Percentiles rank a stretch among this genome's conserved stretches.
Evolutionary conservation across 2,329 filamentous ascomycete genomes (phyloP).

Genomic region (Dactylellina haptotyla): DNA sequence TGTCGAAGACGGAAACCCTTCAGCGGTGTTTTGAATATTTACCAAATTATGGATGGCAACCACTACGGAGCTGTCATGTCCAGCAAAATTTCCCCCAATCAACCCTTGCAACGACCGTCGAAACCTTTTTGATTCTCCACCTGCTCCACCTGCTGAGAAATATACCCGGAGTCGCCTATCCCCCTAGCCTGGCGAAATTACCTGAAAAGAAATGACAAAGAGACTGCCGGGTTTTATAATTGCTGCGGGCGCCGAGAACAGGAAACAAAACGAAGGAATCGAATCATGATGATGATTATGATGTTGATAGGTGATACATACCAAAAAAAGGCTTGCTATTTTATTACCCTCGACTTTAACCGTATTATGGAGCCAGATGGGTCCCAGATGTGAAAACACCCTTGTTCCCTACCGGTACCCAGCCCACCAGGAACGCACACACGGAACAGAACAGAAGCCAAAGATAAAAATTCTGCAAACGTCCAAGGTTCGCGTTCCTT

Average conservation of each 20-base stretch:
- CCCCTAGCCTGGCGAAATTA: slow-evolving; percentile 26
- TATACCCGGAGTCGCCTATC: slow-evolving; percentile 48
- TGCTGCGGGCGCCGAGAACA: not conserved
- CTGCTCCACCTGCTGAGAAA: slow-evolving; percentile 45
- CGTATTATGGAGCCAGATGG: slow-evolving; percentile 48
- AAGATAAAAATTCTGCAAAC: slow-evolving; percentile 53
- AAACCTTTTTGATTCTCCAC: slow-evolving; percentile 47
- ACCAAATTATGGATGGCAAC: slow-evolving; percentile 38
- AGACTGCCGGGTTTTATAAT: not conserved
- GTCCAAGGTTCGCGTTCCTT: slow-evolving; percentile 53
- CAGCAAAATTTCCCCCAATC: slow-evolving; percentile 33
- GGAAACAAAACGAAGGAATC: not conserved
- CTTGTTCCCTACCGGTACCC: slow-evolving; percentile 39
- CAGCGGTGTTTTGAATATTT: slow-evolving; percentile 17
- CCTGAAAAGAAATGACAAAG: not conserved
- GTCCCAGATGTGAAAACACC: slow-evolving; percentile 43
- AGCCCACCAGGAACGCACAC: slow-evolving; percentile 48
- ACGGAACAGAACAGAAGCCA: slow-evolving; percentile 34
- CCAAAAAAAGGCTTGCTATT: slow-evolving; percentile 20
- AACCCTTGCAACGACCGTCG: slow-evolving; percentile 39
- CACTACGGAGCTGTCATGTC: slow-evolving; percentile 33
- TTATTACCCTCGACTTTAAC: slow-evolving; percentile 52
- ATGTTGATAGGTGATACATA: slow-evolving; percentile 38
- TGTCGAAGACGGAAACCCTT: slow-evolving; percentile 17
- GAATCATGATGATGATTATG: slow-evolving; percentile 9